Conservation (phyloP, 83 land plant genomes). For the Isoetes engelmannii region DNA sequence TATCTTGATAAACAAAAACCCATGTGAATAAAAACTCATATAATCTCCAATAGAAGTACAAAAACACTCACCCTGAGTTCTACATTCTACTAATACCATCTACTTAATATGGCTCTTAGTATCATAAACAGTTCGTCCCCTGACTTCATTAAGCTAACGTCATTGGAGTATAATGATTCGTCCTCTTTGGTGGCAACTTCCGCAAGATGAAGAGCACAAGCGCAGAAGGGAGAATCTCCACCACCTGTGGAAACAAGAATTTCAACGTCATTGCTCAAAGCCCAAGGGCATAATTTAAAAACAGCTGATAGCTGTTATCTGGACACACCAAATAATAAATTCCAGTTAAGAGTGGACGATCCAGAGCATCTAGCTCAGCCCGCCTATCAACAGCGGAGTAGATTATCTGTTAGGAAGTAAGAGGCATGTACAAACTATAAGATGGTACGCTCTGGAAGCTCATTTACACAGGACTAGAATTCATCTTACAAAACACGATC, state of each 20-base stretch:
- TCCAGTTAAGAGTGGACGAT: constrained; percentile 6
- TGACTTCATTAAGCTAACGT: too few species aligned
- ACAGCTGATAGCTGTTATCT: background rate
- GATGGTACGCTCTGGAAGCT: too few species aligned
- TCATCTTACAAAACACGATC: constrained; percentile 8
- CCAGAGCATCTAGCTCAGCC: constrained; percentile 11
- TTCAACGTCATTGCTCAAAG: background rate
- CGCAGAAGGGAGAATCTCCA: constrained; percentile 9
- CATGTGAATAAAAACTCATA: too few species aligned
- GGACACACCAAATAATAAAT: constrained; percentile 3
- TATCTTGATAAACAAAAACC: too few species aligned
- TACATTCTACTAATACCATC: too few species aligned
- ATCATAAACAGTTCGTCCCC: too few species aligned
- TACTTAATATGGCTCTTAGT: too few species aligned
- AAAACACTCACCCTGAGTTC: too few species aligned
- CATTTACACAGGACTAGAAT: too few species aligned
- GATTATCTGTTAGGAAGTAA: background rate
- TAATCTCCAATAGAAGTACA: too few species aligned
- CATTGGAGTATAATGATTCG: too few species aligned
- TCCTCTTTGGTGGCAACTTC: constrained; percentile 4
- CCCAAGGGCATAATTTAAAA: background rate
- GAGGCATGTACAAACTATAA: too few species aligned
- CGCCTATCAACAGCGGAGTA: constrained; percentile 8
- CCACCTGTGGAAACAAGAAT: constrained; percentile 3
- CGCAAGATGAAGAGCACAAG: constrained; percentile 3